These are phyloP conservation scores for Fusarium equiseti DNA, from an alignment of 2,329 filamentous ascomycete genomes.

Conservation along the genomic window DNA sequence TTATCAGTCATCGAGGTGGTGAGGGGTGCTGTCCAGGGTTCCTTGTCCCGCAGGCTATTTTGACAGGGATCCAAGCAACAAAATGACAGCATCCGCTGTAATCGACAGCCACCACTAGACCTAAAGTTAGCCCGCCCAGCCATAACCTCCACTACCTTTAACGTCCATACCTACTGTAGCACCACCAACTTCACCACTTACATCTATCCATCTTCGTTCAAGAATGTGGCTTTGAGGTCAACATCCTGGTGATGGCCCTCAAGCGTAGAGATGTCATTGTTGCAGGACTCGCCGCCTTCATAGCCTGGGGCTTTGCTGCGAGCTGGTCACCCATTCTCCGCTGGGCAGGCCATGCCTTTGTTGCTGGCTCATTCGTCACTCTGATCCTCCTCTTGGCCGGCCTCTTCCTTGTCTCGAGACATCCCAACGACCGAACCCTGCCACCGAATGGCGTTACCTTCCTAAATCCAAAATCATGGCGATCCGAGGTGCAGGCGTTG, in stretches of 20 bases:
- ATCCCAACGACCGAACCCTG: constrained; percentile 56
- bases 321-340: constrained; percentile 86
- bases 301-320: constrained; percentile 89
- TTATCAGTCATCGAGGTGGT: background rate
- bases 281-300: constrained; percentile 76
- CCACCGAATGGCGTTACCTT: constrained; percentile 68
- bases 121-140: background rate
- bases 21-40: constrained; percentile 30
- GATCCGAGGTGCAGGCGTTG: constrained; percentile 74
- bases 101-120: constrained; percentile 39
- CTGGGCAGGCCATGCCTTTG: constrained; percentile 87
- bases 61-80: constrained; percentile 38
- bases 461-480: constrained; percentile 73
- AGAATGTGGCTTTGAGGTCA: constrained; percentile 51
- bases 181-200: constrained; percentile 33
- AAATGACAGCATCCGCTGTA: constrained; percentile 45
- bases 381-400: constrained; percentile 67
- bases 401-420: constrained; percentile 66
- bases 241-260: constrained; percentile 71
- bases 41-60: constrained; percentile 28
- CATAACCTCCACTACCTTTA: constrained; percentile 31
- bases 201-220: constrained; percentile 37
- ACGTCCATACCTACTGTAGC: background rate
- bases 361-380: constrained; percentile 73
- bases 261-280: constrained; percentile 78